Evolutionary conservation across 345 rosid species (phyloP).

Genomic region (Syzygium jambos): DNA sequence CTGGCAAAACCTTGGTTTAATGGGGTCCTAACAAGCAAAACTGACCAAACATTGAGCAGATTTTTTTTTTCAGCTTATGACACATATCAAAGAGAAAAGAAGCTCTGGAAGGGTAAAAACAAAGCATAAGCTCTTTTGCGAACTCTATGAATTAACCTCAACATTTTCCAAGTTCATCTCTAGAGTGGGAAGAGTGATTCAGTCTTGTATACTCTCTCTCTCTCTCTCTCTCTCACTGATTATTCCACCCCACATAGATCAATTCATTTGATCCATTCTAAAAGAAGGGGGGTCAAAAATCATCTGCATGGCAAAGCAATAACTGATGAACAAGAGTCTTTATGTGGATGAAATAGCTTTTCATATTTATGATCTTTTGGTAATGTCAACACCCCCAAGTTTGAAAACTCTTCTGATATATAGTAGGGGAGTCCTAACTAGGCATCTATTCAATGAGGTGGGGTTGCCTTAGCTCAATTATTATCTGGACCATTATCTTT

Average conservation of each 20-base stretch:
- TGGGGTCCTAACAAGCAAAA: neutral
- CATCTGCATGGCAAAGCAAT: neutral
- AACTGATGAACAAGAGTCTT: neutral
- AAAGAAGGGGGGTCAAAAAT: neutral
- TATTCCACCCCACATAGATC: neutral
- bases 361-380: conserved; percentile 9
- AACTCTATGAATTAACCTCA: neutral
- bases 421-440: neutral
- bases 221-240: neutral
- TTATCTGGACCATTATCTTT: neutral
- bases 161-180: neutral
- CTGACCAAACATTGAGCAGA: neutral
- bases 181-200: no score
- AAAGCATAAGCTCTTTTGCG: neutral
- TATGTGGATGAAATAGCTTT: neutral
- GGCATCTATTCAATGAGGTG: conserved; percentile 1
- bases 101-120: neutral
- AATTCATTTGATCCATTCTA: neutral
- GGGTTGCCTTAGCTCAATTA: conserved; percentile 5
- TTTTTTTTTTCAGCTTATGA: neutral
- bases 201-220: no score
- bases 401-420: neutral
- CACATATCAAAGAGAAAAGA: neutral
- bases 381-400: conserved; percentile 1
- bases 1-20: neutral